phyloP scores from a whole-genome alignment of 768 basidiomycete species.

The Amanita subjunquillea region DNA sequence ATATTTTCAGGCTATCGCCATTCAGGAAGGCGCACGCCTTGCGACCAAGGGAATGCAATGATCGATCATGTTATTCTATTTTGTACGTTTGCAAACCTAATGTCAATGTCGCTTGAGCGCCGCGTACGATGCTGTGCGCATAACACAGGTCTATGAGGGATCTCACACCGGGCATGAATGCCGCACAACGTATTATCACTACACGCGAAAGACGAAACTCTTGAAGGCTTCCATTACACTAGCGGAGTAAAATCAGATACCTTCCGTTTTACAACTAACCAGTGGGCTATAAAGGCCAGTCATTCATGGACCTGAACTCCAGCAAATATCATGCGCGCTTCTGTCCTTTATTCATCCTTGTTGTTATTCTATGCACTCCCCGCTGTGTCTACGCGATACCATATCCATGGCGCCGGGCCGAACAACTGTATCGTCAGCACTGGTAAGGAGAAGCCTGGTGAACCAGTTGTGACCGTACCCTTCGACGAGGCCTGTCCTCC shows the following conservation, averaged over 20 bases:
- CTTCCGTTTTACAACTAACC: too few relatives aligned
- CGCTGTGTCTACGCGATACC: background rate
- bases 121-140: too few relatives aligned
- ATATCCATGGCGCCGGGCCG: background rate
- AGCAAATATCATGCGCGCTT: background rate
- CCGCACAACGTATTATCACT: too few relatives aligned
- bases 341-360: background rate
- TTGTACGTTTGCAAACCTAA: background rate
- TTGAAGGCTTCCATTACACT: too few relatives aligned
- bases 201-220: too few relatives aligned
- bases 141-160: too few relatives aligned
- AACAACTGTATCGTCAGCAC: background rate
- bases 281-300: too few relatives aligned
- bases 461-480: background rate
- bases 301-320: too few relatives aligned
- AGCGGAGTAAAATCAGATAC: too few relatives aligned
- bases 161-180: too few relatives aligned
- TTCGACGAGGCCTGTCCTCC: background rate
- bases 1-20: conserved; percentile 55
- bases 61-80: background rate
- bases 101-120: background rate
- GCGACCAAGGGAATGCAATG: conserved; percentile 39
- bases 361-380: background rate
- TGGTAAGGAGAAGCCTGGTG: background rate
- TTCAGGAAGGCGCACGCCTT: conserved; percentile 73